Evolutionary conservation across 768 basidiomycete genomes (phyloP), one percentile per base, ranked within the genome.

Genomic region (Tricholoma matsutake): DNA sequence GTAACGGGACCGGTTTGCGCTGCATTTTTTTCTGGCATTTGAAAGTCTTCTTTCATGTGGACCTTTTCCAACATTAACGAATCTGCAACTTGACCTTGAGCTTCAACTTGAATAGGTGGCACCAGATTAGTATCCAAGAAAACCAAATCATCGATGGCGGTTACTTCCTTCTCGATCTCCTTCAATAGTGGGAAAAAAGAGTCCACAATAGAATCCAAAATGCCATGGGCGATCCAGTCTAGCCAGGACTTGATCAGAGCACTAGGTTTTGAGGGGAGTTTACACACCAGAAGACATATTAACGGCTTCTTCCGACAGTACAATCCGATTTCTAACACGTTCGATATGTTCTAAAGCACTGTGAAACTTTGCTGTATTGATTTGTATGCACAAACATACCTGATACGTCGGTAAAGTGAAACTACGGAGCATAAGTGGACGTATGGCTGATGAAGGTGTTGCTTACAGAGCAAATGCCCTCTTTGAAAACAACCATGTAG

Each of bases 191-290:
- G 93, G 71, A 94, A 94, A 75, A 96, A 96, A 0, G 92, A 89
- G 70, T 98, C 95, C 20, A 98, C 94, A 56, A 98, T 87, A 1
- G 94, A 96, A 68, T 97, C 96, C 64, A 98, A 77, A 58, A 97
- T 81, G 20, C 88, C 91, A 72, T 98, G 94, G 0, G 93, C 94
- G 64, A 98, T 92, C 93, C 94, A 96, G 70, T 95, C 95, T 94
- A 63, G 39, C 22, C 51, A 18, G 29, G n/a, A 61, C 29, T 28
- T 57, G 29, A 28, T 52, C 8, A 31, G 13, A 18, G 16, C 14
- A 29, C 28, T 51, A 29, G 18, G 9, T 31, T 8, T n/a, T 13
- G 8, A 31, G n/a, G 13, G 29, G 29, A 7, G 11, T 8, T 11
- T 18, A 9, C 82, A 58, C 65, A 88, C 92, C 89, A 56, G 92